Conservation (phyloP, 768 basidiomycete species). For the Boletellus ananas region DNA sequence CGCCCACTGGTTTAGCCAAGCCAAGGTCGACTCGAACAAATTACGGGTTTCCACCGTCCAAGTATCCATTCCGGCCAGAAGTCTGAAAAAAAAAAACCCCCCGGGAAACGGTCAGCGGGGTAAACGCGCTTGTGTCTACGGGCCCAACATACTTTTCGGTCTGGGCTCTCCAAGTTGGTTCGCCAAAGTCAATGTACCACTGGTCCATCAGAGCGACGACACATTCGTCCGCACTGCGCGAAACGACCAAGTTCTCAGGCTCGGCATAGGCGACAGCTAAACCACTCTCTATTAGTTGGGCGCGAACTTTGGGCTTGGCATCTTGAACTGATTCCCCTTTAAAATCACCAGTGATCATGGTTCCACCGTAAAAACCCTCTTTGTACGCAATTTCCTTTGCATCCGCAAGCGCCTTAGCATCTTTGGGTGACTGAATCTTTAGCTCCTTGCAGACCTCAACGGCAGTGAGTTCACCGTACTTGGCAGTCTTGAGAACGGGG, state of each 20-base stretch:
- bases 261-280: constrained; percentile 91
- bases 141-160: constrained; percentile 65
- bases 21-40: constrained; percentile 85
- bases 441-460: constrained; percentile 78
- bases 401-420: constrained; percentile 87
- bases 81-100: constrained; percentile 37
- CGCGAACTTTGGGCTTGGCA: constrained; percentile 86
- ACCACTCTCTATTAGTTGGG: constrained; percentile 71
- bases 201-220: constrained; percentile 98
- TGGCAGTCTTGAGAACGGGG: constrained; percentile 82
- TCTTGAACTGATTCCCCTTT: constrained; percentile 86
- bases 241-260: constrained; percentile 87
- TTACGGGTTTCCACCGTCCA: constrained; percentile 91
- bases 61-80: constrained; percentile 82
- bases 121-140: neutral
- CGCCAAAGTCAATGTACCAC: constrained; percentile 99
- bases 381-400: constrained; percentile 98
- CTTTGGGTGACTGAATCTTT: constrained; percentile 95
- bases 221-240: constrained; percentile 93
- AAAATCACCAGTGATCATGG: constrained; percentile 88
- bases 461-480: constrained; percentile 92
- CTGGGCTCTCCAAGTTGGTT: constrained; percentile 80
- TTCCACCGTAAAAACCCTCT: constrained; percentile 95
- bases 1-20: constrained; percentile 98
- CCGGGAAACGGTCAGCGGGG: neutral